Conservation (phyloP, 2,329 filamentous ascomycete species). For the Xylariaceae sp. region DNA sequence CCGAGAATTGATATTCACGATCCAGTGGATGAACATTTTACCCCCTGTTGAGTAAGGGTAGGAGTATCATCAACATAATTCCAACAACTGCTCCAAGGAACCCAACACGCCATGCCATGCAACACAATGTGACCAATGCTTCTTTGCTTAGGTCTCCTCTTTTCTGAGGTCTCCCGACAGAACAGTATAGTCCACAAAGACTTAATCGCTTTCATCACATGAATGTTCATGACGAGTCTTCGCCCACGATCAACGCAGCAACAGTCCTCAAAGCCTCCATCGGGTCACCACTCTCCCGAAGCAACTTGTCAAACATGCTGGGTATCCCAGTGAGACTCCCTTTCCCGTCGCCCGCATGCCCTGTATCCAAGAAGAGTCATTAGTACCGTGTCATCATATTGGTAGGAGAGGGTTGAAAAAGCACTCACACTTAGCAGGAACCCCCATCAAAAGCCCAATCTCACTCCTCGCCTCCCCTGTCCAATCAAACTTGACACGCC, state of each 20-base stretch:
- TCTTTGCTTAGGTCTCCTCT: no score
- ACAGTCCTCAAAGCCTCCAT: slow-evolving; percentile 55
- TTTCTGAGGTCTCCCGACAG: no score
- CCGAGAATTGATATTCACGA: no score
- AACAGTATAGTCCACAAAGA: no score
- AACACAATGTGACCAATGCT: no score
- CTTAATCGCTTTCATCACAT: no score
- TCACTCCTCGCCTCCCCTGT: slow-evolving; percentile 64
- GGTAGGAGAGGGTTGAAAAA: neutral
- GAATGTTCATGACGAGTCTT: slow-evolving; percentile 15
- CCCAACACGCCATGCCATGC: no score
- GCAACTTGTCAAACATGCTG: slow-evolving; percentile 55
- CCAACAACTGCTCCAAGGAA: no score
- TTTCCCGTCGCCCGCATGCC: slow-evolving; percentile 56
- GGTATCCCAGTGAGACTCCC: slow-evolving; percentile 56
- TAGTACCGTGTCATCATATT: neutral
- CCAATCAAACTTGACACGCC: slow-evolving; percentile 67
- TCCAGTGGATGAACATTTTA: no score
- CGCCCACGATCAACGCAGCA: slow-evolving; percentile 55
- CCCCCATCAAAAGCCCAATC: slow-evolving; percentile 50
- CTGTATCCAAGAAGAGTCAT: slow-evolving; percentile 32
- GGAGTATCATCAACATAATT: no score
- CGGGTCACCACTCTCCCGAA: slow-evolving; percentile 52
- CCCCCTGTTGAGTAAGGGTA: no score
- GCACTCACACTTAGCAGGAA: slow-evolving; percentile 61